phyloP scores from a whole-genome alignment of 352 stramenopile genomes.

The Pythium sp. region DNA sequence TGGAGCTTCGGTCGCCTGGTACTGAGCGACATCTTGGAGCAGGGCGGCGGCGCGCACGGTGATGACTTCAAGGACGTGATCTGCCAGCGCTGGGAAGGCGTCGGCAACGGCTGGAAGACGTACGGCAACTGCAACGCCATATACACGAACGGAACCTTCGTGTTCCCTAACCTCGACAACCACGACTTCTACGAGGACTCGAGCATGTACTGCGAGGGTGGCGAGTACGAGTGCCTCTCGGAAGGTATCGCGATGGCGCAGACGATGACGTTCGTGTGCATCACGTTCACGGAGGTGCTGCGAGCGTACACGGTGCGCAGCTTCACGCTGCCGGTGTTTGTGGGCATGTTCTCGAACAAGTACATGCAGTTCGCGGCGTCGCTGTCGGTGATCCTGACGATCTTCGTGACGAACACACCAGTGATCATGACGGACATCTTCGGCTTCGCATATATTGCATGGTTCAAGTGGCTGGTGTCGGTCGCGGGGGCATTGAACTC shows the following conservation, averaged over 20 bases:
- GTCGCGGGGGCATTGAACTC: constrained; percentile 15
- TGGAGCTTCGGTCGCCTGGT: constrained; percentile 64
- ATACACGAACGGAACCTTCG: constrained; percentile 36
- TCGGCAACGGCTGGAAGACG: constrained; percentile 40
- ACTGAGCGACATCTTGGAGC: constrained; percentile 43
- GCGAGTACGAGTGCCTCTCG: constrained; percentile 55
- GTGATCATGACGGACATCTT: constrained; percentile 42
- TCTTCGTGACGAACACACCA: constrained; percentile 34
- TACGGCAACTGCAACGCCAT: constrained; percentile 56
- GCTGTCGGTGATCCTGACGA: constrained; percentile 20
- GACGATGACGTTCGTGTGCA: constrained; percentile 66
- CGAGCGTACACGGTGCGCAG: constrained; percentile 72
- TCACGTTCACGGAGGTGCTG: constrained; percentile 70
- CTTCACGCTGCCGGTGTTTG: constrained; percentile 56
- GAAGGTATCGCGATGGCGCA: constrained; percentile 53
- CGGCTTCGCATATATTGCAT: constrained; percentile 39
- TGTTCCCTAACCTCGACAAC: constrained; percentile 47
- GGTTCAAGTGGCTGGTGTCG: constrained; percentile 34
- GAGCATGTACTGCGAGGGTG: constrained; percentile 53
- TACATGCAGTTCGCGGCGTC: constrained; percentile 35
- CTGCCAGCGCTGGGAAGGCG: constrained; percentile 47
- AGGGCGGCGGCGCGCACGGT: constrained; percentile 35
- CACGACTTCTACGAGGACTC: constrained; percentile 32
- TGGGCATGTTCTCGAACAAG: constrained; percentile 58
- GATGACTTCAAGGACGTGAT: constrained; percentile 54